Evolutionary conservation across 2,329 filamentous ascomycete genomes (phyloP), one percentile per base, ranked within the genome.

Genomic region (Aureobasidium sp.): DNA sequence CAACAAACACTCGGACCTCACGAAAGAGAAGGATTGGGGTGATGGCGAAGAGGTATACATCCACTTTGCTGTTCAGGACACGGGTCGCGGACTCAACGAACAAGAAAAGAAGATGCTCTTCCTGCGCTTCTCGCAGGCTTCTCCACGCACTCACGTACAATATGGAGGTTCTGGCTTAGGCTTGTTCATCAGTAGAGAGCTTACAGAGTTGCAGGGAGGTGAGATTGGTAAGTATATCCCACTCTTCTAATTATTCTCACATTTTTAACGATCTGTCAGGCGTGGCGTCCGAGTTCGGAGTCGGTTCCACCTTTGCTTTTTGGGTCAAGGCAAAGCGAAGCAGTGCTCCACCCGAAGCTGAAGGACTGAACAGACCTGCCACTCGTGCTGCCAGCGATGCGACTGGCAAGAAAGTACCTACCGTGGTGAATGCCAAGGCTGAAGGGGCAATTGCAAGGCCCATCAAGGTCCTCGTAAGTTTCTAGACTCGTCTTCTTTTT

Each of bases 191-290:
- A 89, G 86, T 41, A 82, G 88, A 27, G 84, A 89, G 61, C 79
- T 94, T n/a, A 90, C 88, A 0, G 89, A 93, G 70, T 77, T 93
- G 12, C 89, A 92, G 71, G 88, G 89, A 22, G 90, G 90, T 4
- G 86, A 89, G 64, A 91, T 94, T 51, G 89, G 44, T 47, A 47
- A 9, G 44, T 7, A n/a, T 9, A 20, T 3, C 15, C 12, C 25
- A 17, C 44, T 29, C 22, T 6, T 7, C 5, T 17, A 7, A 17
- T 9, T 47, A 2, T 8, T 11, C 5, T 7, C 22, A 14, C 44
- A 29, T 29, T 8, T 29, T 25, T 47, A 29, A 47, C 44, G 22
- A 15, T 25, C 25, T 29, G 12, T 8, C 5, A 47, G 44, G 89
- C 1, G 87, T 93, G 2, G 80, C 82, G 1, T 89, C 87, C 0